A percentile compares a stretch with the other conserved stretches of the same genome.
Conservation (phyloP, 192 early-diverging fungal species). For the Coemansia sp. region DNA sequence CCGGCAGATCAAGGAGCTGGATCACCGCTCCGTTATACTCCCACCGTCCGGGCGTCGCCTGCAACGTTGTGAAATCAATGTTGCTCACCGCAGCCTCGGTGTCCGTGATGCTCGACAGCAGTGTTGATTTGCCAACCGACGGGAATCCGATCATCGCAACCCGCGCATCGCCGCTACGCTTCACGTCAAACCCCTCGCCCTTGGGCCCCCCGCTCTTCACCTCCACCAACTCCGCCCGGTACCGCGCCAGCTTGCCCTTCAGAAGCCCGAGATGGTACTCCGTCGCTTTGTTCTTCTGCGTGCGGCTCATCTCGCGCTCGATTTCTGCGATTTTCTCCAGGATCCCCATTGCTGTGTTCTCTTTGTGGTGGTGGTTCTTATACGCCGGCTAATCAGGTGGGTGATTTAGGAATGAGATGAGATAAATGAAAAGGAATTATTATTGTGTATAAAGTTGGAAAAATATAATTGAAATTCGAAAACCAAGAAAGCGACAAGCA, state of each 20-base stretch:
- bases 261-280: slow-evolving; percentile 98
- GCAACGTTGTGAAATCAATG: slow-evolving; percentile 97
- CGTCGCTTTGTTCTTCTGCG: slow-evolving; percentile 99
- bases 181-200: slow-evolving; percentile 97
- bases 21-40: slow-evolving; percentile 94
- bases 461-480: too few species aligned
- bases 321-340: slow-evolving; percentile 89
- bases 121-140: slow-evolving; percentile 98
- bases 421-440: too few species aligned
- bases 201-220: slow-evolving; percentile 62
- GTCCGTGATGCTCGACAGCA: slow-evolving; percentile 87
- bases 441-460: too few species aligned
- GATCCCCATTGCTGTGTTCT: slow-evolving; percentile 66
- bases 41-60: slow-evolving; percentile 94
- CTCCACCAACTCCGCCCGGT: slow-evolving; percentile 76
- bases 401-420: too few species aligned
- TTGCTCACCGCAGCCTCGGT: slow-evolving; percentile 86
- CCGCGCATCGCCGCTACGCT: slow-evolving; percentile 94
- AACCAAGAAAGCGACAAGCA: too few species aligned
- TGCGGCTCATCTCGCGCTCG: slow-evolving; percentile 85
- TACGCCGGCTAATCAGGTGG: too few species aligned
- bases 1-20: slow-evolving; percentile 97
- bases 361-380: neutral
- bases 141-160: slow-evolving; percentile 96
- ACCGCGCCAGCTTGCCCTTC: slow-evolving; percentile 93